Conservation (phyloP, 192 early-diverging fungal species). For the Podila verticillata region DNA sequence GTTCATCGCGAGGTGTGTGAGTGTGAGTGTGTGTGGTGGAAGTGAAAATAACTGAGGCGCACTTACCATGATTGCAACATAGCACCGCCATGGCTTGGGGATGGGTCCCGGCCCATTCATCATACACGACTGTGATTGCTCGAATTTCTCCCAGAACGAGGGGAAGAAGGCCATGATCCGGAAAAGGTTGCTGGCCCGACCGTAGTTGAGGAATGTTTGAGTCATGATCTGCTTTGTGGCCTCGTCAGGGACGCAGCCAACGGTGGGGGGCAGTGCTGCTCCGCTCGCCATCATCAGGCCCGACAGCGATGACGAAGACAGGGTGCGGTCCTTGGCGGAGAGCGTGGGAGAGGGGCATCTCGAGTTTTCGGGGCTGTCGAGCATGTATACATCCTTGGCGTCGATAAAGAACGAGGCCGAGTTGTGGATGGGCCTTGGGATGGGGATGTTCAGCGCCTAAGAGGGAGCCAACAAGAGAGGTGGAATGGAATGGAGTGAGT, state of each 20-base stretch:
- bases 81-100: conserved; percentile 58
- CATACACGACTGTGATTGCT: conserved; percentile 48
- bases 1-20: too few species aligned
- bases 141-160: conserved; percentile 61
- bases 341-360: conserved; percentile 30
- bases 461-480: neutral
- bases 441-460: conserved; percentile 51
- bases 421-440: conserved; percentile 54
- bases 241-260: conserved; percentile 60
- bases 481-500: neutral
- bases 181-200: conserved; percentile 58
- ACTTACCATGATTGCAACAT: conserved; percentile 64
- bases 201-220: conserved; percentile 58
- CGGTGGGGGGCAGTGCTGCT: conserved; percentile 28
- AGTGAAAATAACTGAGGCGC: neutral
- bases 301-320: conserved; percentile 53
- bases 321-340: conserved; percentile 40
- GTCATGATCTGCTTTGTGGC: conserved; percentile 58
- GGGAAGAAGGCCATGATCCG: conserved; percentile 67
- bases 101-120: conserved; percentile 59
- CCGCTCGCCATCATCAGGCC: conserved; percentile 35
- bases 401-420: conserved; percentile 67
- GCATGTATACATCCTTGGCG: conserved; percentile 57
- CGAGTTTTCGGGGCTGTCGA: conserved; percentile 55
- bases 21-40: too few species aligned